phyloP scores from a whole-genome alignment of 768 basidiomycete species.

The Stropharia rugosoannulata region DNA sequence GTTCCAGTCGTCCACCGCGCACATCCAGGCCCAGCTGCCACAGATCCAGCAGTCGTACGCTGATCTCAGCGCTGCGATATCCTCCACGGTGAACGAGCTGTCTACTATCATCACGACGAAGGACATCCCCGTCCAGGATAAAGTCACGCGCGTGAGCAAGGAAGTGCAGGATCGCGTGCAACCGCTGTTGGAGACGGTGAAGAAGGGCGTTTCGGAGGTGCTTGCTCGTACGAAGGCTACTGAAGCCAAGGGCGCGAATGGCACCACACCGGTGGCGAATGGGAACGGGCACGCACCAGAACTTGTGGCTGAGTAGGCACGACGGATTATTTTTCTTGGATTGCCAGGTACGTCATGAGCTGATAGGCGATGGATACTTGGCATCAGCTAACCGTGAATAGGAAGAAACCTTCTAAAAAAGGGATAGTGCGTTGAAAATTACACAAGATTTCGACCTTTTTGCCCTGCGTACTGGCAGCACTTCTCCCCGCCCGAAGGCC shows the following conservation, averaged over 20 bases:
- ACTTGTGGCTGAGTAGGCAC: neutral
- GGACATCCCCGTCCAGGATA: constrained; percentile 61
- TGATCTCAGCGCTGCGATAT: constrained; percentile 44
- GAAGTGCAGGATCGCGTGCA: constrained; percentile 62
- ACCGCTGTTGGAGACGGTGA: constrained; percentile 57
- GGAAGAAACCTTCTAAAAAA: too few relatives aligned
- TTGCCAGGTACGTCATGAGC: too few relatives aligned
- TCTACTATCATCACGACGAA: constrained; percentile 49
- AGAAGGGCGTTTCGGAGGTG: constrained; percentile 40
- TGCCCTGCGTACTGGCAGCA: too few relatives aligned
- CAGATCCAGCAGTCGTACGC: constrained; percentile 59
- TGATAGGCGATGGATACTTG: too few relatives aligned
- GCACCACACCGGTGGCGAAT: neutral
- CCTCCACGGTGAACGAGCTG: constrained; percentile 52
- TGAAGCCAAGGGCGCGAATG: neutral
- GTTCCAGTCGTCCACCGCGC: constrained; percentile 33
- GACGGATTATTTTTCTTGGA: neutral
- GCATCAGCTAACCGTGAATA: too few relatives aligned
- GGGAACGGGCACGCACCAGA: constrained; percentile 12
- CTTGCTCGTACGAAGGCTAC: constrained; percentile 17
- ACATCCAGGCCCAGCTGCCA: constrained; percentile 46
- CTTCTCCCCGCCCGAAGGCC: too few relatives aligned
- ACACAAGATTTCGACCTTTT: too few relatives aligned
- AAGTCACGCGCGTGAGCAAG: constrained; percentile 51
- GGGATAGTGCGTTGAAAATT: too few relatives aligned